phyloP scores from a whole-genome alignment of 1,139 yeast species.

The Chernovozyma aurita region DNA sequence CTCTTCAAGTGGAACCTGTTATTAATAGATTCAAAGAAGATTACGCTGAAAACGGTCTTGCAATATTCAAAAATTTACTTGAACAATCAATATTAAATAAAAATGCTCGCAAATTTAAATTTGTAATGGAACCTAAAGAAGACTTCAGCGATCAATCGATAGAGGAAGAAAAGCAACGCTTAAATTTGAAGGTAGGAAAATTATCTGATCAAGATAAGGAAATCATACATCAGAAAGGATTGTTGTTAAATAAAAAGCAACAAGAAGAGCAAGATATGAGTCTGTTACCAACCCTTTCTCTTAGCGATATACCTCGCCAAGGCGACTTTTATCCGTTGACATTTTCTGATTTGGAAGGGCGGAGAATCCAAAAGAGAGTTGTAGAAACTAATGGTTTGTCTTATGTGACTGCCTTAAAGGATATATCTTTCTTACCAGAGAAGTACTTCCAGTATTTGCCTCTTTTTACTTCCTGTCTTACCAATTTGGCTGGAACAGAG shows the following conservation, averaged over 20 bases:
- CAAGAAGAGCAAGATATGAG: constrained; percentile 67
- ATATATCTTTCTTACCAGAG: constrained; percentile 53
- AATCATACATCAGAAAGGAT: constrained; percentile 57
- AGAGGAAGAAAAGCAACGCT: constrained; percentile 52
- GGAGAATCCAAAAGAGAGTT: constrained; percentile 40
- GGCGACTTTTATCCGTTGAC: constrained; percentile 39
- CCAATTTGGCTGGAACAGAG: constrained; percentile 76
- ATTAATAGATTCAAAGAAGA: constrained; percentile 59
- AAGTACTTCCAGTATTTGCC: constrained; percentile 68
- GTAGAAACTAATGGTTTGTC: constrained; percentile 75
- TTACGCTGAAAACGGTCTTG: constrained; percentile 48
- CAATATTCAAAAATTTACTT: constrained; percentile 56
- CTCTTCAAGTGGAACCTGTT: constrained; percentile 61
- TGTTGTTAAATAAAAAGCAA: constrained; percentile 58
- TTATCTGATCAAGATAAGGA: constrained; percentile 55
- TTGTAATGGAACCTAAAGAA: constrained; percentile 70
- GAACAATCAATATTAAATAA: constrained; percentile 44
- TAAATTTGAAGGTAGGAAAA: constrained; percentile 37
- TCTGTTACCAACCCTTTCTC: constrained; percentile 71
- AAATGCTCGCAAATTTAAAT: constrained; percentile 55
- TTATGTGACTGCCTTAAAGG: constrained; percentile 59
- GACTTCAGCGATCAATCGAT: constrained; percentile 45
- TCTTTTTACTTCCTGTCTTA: constrained; percentile 71
- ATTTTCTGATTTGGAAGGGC: constrained; percentile 23
- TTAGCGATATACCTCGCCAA: constrained; percentile 63